Evolutionary conservation across 805 yeast species (phyloP).

Genomic region (Millerozyma acaciae): DNA sequence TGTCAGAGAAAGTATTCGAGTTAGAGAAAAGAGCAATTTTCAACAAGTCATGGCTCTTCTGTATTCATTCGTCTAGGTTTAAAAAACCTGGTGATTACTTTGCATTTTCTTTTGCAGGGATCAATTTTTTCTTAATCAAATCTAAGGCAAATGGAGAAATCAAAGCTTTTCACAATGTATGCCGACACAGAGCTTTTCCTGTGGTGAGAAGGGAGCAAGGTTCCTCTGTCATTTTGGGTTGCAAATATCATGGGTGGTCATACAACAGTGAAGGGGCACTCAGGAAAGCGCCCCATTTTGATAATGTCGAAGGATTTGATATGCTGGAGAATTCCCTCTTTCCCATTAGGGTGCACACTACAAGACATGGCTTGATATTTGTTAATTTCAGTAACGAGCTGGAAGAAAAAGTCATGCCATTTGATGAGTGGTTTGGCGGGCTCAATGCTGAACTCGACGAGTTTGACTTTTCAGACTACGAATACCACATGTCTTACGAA

Average conservation of each 20-base stretch:
- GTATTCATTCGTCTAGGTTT: slow-evolving; percentile 51
- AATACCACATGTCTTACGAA: slow-evolving; percentile 62
- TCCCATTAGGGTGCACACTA: slow-evolving; percentile 50
- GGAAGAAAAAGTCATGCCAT: slow-evolving; percentile 41
- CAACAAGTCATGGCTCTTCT: slow-evolving; percentile 53
- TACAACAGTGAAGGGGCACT: slow-evolving; percentile 58
- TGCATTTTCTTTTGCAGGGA: slow-evolving; percentile 47
- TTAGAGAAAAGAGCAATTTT: slow-evolving; percentile 57
- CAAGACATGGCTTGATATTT: slow-evolving; percentile 55
- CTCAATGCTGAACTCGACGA: slow-evolving; percentile 50
- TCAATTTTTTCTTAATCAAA: slow-evolving; percentile 53
- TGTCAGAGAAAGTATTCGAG: slow-evolving; percentile 53
- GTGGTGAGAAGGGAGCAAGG: slow-evolving; percentile 57
- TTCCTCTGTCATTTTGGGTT: slow-evolving; percentile 53
- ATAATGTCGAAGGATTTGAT: slow-evolving; percentile 53
- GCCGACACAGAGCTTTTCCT: slow-evolving; percentile 65
- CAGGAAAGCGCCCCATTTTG: slow-evolving; percentile 61
- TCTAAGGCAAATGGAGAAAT: slow-evolving; percentile 46
- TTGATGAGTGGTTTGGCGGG: slow-evolving; percentile 51
- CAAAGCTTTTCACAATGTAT: slow-evolving; percentile 61
- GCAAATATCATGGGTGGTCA: slow-evolving; percentile 65
- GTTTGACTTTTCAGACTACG: slow-evolving; percentile 57
- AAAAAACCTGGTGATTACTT: slow-evolving; percentile 56
- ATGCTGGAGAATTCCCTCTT: slow-evolving; percentile 54
- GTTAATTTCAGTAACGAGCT: slow-evolving; percentile 47